phyloP scores from a whole-genome alignment of 1,284 basidiomycete species.

The Boletus nobilissimus region DNA sequence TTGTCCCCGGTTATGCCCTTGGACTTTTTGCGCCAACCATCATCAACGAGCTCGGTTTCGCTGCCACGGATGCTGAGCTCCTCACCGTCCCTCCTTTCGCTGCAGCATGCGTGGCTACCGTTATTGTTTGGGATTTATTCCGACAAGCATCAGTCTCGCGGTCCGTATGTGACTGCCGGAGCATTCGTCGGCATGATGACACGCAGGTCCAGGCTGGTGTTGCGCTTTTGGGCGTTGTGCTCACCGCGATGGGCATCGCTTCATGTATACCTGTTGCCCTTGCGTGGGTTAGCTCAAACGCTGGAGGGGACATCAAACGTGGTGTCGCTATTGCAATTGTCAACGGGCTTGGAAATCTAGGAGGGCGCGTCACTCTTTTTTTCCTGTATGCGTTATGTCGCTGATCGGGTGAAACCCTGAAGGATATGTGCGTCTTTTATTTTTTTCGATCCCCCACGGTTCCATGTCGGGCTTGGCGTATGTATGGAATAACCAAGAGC shows the following conservation, averaged over 20 bases:
- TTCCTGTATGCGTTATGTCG: neutral
- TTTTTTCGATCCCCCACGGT: conserved; percentile 57
- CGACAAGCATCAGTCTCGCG: conserved; percentile 54
- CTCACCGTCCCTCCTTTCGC: conserved; percentile 62
- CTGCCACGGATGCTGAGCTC: conserved; percentile 63
- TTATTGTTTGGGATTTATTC: conserved; percentile 54
- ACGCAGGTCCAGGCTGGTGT: conserved; percentile 47
- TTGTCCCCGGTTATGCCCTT: conserved; percentile 63
- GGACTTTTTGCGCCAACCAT: conserved; percentile 67
- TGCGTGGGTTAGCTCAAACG: conserved; percentile 64
- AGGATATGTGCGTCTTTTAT: conserved; percentile 58
- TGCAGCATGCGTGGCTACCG: conserved; percentile 50
- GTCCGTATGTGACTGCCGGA: conserved; percentile 54
- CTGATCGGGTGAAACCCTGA: neutral
- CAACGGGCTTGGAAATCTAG: conserved; percentile 62
- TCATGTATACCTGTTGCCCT: conserved; percentile 60
- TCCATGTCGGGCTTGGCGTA: conserved; percentile 58
- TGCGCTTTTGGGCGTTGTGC: conserved; percentile 61
- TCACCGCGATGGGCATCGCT: conserved; percentile 62
- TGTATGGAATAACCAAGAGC: conserved; percentile 44
- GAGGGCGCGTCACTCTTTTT: conserved; percentile 52
- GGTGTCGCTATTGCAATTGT: conserved; percentile 64
- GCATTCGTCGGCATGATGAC: conserved; percentile 50
- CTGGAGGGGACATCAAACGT: conserved; percentile 64
- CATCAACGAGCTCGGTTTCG: conserved; percentile 62